Percentiles rank a stretch among this genome's conserved stretches.
phyloP scores from a whole-genome alignment of 2,329 filamentous ascomycete genomes.

The Bertia moriformis region DNA sequence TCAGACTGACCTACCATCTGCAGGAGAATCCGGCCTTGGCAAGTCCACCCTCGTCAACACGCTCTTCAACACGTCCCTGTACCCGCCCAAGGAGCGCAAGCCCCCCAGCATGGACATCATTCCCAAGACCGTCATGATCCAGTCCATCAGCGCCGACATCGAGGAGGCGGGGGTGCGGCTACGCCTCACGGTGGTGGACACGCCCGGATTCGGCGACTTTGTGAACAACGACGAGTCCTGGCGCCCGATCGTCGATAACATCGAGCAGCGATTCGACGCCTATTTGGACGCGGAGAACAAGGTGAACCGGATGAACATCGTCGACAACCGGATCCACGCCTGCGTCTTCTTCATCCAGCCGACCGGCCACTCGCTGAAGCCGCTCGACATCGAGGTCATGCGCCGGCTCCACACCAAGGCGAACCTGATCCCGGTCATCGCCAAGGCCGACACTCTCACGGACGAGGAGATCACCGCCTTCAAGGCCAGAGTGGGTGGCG shows the following conservation, averaged over 20 bases:
- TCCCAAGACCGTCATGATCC: conserved; percentile 91
- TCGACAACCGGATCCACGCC: conserved; percentile 96
- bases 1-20: conserved; percentile 98
- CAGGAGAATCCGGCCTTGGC: conserved; percentile 96
- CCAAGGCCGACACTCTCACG: conserved; percentile 94
- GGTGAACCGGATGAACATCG: conserved; percentile 99
- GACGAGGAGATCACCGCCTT: conserved; percentile 90
- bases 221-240: conserved; percentile 99
- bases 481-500: conserved; percentile 74
- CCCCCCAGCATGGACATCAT: conserved; percentile 94
- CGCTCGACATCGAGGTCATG: conserved; percentile 98
- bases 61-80: conserved; percentile 97
- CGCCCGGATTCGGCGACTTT: conserved; percentile 95
- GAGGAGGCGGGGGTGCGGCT: conserved; percentile 97
- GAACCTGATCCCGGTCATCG: conserved; percentile 97
- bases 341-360: conserved; percentile 99
- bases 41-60: conserved; percentile 99
- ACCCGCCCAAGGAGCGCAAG: conserved; percentile 97
- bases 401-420: conserved; percentile 98
- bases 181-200: conserved; percentile 91
- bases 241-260: conserved; percentile 98
- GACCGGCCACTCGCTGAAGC: conserved; percentile 95
- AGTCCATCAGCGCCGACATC: conserved; percentile 90
- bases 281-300: conserved; percentile 99
- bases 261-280: conserved; percentile 95